Evolutionary conservation across 306 rosid genomes (phyloP).

Genomic region (Ziziphus jujuba): DNA sequence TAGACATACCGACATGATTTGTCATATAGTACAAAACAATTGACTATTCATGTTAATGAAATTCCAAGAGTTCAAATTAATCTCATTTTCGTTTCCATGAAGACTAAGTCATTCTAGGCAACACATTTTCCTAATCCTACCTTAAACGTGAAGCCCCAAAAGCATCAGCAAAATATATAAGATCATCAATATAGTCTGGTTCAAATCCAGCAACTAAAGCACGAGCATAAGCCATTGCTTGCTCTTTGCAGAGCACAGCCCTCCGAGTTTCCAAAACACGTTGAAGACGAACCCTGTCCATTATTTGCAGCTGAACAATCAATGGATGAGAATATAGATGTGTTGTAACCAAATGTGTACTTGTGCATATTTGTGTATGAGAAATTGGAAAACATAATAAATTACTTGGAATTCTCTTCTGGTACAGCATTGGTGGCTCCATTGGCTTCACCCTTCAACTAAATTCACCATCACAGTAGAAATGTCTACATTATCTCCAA

Average conservation of each 20-base stretch:
- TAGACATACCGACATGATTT: too few species aligned
- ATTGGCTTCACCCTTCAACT: constrained; percentile 48
- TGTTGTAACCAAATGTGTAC: constrained; percentile 2
- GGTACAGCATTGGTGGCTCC: constrained; percentile 44
- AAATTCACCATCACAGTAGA: constrained; percentile 31
- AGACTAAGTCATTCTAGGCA: too few species aligned
- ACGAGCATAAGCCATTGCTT: constrained; percentile 99
- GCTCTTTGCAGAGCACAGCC: constrained; percentile 90
- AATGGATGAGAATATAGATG: constrained; percentile 27
- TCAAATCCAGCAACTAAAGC: constrained; percentile 89
- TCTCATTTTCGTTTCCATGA: too few species aligned
- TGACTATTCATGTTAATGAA: too few species aligned
- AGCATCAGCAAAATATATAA: constrained; percentile 79
- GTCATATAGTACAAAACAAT: too few species aligned
- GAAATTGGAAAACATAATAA: constrained; percentile 14
- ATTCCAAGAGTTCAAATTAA: too few species aligned
- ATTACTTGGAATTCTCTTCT: constrained; percentile 89
- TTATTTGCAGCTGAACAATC: constrained; percentile 34
- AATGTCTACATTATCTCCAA: constrained; percentile 26
- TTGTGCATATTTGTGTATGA: not conserved
- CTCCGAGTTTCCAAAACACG: constrained; percentile 88
- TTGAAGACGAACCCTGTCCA: constrained; percentile 81
- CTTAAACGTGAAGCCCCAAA: constrained; percentile 98
- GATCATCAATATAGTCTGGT: constrained; percentile 75
- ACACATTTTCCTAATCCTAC: constrained; percentile 36